Evolutionary conservation across 352 stramenopile genomes (phyloP).

Genomic region (Pilasporangium apinafurcum): DNA sequence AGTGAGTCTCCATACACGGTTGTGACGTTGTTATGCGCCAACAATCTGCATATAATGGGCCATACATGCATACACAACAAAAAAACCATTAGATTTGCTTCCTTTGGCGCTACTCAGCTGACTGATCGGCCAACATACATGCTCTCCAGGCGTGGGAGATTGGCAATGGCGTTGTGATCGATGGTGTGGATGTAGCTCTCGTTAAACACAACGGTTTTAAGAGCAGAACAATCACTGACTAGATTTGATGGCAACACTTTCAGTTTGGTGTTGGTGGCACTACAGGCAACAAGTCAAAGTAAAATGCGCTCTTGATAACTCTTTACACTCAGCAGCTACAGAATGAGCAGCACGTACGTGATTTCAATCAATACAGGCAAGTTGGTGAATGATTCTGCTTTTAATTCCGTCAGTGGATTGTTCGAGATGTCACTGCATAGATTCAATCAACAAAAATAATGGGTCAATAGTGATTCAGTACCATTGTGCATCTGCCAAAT

Average conservation of each 20-base stretch:
- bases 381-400: conserved; percentile 34
- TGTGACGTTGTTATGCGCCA: conserved; percentile 40
- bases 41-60: conserved; percentile 11
- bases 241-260: conserved; percentile 19
- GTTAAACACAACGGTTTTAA: conserved; percentile 34
- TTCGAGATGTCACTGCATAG: conserved; percentile 36
- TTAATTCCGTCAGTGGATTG: conserved; percentile 49
- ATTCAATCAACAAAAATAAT: background rate
- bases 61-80: background rate
- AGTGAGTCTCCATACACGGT: conserved; percentile 32
- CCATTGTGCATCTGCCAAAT: too few species aligned
- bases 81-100: too few species aligned
- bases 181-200: conserved; percentile 23
- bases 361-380: conserved; percentile 35
- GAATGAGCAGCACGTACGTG: conserved; percentile 21
- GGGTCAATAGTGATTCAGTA: background rate
- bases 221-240: conserved; percentile 26
- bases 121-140: conserved; percentile 30
- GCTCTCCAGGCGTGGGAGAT: conserved; percentile 26
- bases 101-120: too few species aligned
- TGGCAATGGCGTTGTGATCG: conserved; percentile 15
- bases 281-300: conserved; percentile 4
- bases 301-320: too few species aligned
- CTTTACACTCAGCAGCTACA: too few species aligned
- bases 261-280: conserved; percentile 37